A percentile compares a stretch with the other conserved stretches of the same genome.
Evolutionary conservation across 805 yeast species (phyloP).

Genomic region (Limtongia smithiae): DNA sequence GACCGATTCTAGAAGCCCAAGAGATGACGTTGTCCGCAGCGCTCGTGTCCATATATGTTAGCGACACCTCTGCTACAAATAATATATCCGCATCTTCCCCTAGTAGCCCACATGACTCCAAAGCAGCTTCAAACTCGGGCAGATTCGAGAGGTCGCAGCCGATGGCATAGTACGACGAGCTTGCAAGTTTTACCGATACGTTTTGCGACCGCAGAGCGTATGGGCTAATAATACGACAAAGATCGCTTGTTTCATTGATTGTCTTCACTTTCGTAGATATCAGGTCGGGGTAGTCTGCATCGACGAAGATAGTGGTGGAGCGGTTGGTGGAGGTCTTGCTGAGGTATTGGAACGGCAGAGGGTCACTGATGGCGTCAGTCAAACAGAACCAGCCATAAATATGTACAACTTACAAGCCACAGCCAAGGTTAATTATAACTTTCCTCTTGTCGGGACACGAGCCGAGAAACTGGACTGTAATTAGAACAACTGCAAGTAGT

Average conservation of each 20-base stretch:
- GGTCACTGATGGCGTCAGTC: constrained; percentile 47
- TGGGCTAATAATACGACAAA: constrained; percentile 32
- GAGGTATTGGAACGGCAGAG: constrained; percentile 53
- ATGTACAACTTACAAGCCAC: constrained; percentile 53
- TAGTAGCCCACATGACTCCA: constrained; percentile 25
- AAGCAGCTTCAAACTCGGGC: constrained; percentile 37
- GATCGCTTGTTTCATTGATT: constrained; percentile 49
- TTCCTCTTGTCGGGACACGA: constrained; percentile 29
- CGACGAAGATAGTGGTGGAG: constrained; percentile 52
- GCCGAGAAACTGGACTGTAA: constrained; percentile 17
- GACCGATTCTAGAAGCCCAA: constrained; percentile 43
- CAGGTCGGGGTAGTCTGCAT: constrained; percentile 72
- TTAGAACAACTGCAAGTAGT: neutral
- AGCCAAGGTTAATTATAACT: constrained; percentile 66
- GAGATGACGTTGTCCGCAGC: constrained; percentile 60
- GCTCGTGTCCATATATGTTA: constrained; percentile 71
- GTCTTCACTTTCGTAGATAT: constrained; percentile 53
- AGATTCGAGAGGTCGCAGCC: constrained; percentile 63
- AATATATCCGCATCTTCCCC: constrained; percentile 36
- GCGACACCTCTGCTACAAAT: constrained; percentile 77
- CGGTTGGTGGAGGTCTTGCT: constrained; percentile 34
- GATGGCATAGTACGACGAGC: constrained; percentile 51
- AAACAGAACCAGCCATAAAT: too few species aligned
- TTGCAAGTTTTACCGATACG: constrained; percentile 32
- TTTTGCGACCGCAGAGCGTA: neutral